Percentiles rank a stretch among this genome's conserved stretches.
Conservation (phyloP, 305 asterid species). For the Withania somnifera region DNA sequence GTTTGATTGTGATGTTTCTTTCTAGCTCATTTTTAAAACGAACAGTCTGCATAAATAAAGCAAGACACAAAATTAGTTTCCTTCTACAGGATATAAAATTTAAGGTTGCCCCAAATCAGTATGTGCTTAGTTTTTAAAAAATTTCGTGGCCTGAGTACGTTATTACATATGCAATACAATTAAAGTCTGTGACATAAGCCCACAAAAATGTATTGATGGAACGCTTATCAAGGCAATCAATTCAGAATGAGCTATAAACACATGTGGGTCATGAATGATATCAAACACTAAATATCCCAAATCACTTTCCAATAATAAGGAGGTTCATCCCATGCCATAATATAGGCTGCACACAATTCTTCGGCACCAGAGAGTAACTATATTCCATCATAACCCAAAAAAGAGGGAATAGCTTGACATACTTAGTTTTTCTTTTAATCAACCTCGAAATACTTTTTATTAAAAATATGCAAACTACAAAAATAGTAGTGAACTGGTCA, state of each 20-base stretch:
- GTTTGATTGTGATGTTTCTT: slow-evolving; percentile 93
- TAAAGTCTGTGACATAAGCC: not conserved
- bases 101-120: not conserved
- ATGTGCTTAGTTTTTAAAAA: not conserved
- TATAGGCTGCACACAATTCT: not conserved
- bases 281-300: not conserved
- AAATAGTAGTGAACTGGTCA: not conserved
- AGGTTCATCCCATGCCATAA: not conserved
- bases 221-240: not conserved
- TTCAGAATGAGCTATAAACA: not conserved
- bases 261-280: not conserved
- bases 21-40: slow-evolving; percentile 96
- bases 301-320: not conserved
- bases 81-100: not conserved
- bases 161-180: not conserved
- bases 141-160: not conserved
- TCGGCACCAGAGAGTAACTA: not conserved
- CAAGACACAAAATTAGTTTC: not conserved
- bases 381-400: not conserved
- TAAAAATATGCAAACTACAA: not conserved
- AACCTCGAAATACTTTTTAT: not conserved
- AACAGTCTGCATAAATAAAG: slow-evolving; percentile 55
- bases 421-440: not conserved
- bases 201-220: not conserved
- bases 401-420: not conserved